These are phyloP conservation scores for Phyllosticta paracitricarpa DNA, from an alignment of 2,329 filamentous ascomycete genomes.

Conservation along the genomic window DNA sequence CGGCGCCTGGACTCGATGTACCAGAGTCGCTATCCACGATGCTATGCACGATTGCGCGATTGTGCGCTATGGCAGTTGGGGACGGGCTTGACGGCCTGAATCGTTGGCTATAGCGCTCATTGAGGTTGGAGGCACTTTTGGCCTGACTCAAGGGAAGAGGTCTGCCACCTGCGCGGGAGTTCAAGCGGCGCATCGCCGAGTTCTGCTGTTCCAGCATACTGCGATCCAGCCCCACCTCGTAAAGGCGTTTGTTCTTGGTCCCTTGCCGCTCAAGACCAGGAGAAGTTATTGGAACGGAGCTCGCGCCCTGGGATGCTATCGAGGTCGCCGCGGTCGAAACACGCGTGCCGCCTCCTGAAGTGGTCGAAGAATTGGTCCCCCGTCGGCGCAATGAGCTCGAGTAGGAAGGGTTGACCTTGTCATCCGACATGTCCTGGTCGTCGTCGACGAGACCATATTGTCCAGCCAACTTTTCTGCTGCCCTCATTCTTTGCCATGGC, in stretches of 20 bases:
- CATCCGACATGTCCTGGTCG: conserved; percentile 28
- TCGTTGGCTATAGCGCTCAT: conserved; percentile 34
- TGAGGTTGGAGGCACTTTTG: conserved; percentile 38
- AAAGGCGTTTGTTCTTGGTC: conserved; percentile 64
- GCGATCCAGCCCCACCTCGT: conserved; percentile 72
- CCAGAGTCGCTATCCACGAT: conserved; percentile 22
- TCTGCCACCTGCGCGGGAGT: conserved; percentile 55
- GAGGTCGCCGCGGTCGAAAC: conserved; percentile 86
- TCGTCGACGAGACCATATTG: conserved; percentile 31
- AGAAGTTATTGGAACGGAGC: conserved; percentile 22
- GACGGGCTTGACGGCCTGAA: conserved; percentile 39
- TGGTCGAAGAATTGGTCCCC: conserved; percentile 76
- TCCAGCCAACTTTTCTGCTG: conserved; percentile 44
- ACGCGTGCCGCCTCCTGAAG: conserved; percentile 57
- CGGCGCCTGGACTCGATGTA: conserved; percentile 30
- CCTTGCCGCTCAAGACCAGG: conserved; percentile 49
- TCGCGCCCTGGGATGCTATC: conserved; percentile 57
- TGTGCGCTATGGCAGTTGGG: conserved; percentile 16
- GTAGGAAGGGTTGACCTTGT: conserved; percentile 36
- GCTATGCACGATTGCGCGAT: conserved; percentile 5
- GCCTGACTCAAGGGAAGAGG: conserved; percentile 41
- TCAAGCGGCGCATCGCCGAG: conserved; percentile 66
- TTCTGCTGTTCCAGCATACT: conserved; percentile 72
- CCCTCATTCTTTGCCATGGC: conserved; percentile 58
- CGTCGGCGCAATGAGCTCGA: conserved; percentile 63